Conservation (phyloP, 1,284 basidiomycete genomes). For the Ceratobasidium sp. region DNA sequence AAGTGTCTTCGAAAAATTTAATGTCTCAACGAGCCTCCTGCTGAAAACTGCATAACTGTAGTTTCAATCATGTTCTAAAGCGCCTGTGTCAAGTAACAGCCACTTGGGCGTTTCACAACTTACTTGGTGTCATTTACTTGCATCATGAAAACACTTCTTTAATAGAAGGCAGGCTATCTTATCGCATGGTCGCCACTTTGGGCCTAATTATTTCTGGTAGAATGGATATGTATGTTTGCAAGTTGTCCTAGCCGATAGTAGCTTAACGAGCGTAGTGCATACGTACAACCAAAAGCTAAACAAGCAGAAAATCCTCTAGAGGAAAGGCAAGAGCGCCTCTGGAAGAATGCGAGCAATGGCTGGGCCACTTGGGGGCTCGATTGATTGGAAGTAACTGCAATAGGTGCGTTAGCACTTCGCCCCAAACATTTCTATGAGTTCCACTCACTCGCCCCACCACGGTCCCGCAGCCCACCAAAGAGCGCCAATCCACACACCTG, state of each 20-base stretch:
- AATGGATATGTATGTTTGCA: slow-evolving; percentile 27
- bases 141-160: no score
- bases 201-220: no score
- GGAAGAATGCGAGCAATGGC: slow-evolving; percentile 69
- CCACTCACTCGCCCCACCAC: slow-evolving; percentile 39
- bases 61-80: no score
- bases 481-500: slow-evolving; percentile 71
- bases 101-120: no score
- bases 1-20: no score
- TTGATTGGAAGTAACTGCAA: slow-evolving; percentile 45
- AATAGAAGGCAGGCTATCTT: no score
- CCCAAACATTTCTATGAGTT: no score
- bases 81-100: no score
- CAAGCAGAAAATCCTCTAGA: slow-evolving; percentile 17
- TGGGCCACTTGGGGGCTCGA: slow-evolving; percentile 69
- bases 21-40: no score
- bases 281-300: background rate
- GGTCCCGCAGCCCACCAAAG: slow-evolving; percentile 51
- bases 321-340: slow-evolving; percentile 61
- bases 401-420: slow-evolving; percentile 15
- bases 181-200: no score
- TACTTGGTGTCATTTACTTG: no score
- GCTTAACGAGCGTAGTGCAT: slow-evolving; percentile 27
- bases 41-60: no score
- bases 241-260: slow-evolving; percentile 14